Percentiles rank a stretch among this genome's conserved stretches.
phyloP scores from a whole-genome alignment of 192 early-diverging fungal species.

The Linnemannia zychae region DNA sequence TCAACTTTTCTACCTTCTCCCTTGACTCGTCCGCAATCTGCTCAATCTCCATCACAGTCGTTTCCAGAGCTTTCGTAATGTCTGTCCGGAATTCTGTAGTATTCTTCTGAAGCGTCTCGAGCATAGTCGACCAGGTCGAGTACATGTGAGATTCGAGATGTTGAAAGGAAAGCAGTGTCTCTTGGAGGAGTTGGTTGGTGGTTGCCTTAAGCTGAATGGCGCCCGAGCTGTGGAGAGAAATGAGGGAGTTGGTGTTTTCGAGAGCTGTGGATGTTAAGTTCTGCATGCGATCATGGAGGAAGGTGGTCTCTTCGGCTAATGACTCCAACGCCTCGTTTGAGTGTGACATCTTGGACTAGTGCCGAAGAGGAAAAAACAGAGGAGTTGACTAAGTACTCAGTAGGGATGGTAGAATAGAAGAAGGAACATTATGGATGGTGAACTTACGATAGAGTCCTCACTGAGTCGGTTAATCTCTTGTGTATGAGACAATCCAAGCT shows the following conservation, averaged over 20 bases:
- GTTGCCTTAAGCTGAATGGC: neutral
- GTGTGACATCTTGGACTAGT: neutral
- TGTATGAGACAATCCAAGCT: neutral
- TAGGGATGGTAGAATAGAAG: neutral
- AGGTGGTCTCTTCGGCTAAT: neutral
- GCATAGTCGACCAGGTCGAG: neutral
- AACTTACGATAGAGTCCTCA: conserved; percentile 10
- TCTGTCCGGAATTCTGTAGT: neutral
- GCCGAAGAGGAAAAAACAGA: neutral
- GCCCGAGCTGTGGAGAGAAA: neutral
- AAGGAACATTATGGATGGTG: neutral
- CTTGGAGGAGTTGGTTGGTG: neutral
- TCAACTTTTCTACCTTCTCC: conserved; percentile 21
- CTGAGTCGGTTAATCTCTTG: conserved; percentile 6
- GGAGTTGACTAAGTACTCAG: too few relatives aligned
- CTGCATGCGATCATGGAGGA: neutral
- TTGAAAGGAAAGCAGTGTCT: neutral
- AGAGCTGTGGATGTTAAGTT: neutral
- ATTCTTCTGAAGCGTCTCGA: neutral
- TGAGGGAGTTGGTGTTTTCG: neutral
- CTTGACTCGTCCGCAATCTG: conserved; percentile 10
- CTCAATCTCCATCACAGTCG: neutral
- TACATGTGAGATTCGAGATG: neutral
- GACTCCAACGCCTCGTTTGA: neutral
- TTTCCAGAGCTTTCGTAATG: neutral